These are phyloP conservation scores for Talaromyces ruber DNA, from an alignment of 495 filamentous ascomycete species.

Conservation along the genomic window DNA sequence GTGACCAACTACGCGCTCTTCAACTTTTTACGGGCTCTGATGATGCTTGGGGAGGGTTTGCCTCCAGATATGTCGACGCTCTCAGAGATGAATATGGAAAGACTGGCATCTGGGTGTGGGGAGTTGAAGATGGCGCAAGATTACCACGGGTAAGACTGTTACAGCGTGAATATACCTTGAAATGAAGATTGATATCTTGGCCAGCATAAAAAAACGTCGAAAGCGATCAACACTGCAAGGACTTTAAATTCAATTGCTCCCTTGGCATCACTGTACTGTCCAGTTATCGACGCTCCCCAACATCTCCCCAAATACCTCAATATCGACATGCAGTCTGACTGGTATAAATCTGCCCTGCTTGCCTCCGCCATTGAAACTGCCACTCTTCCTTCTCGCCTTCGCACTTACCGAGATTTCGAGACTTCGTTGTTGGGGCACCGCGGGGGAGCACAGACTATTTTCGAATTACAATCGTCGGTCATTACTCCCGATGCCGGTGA, in stretches of 20 bases:
- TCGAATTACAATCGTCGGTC: slow-evolving; percentile 54
- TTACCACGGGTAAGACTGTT: slow-evolving; percentile 52
- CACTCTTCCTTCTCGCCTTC: slow-evolving; percentile 68
- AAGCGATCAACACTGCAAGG: slow-evolving; percentile 60
- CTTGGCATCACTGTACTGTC: slow-evolving; percentile 70
- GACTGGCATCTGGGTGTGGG: slow-evolving; percentile 77
- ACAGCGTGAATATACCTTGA: too few species aligned
- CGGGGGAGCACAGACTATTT: slow-evolving; percentile 74
- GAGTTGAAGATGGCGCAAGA: slow-evolving; percentile 55
- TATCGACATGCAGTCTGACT: slow-evolving; percentile 59
- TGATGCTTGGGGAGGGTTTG: slow-evolving; percentile 92
- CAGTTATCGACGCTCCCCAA: slow-evolving; percentile 54
- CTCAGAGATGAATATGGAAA: slow-evolving; percentile 89
- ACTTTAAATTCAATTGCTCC: slow-evolving; percentile 57
- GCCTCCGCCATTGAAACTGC: slow-evolving; percentile 71
- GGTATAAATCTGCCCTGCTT: slow-evolving; percentile 76
- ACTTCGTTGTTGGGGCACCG: slow-evolving; percentile 61
- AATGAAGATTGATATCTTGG: slow-evolving; percentile 4
- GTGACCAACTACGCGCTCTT: slow-evolving; percentile 82
- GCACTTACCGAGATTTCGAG: slow-evolving; percentile 52
- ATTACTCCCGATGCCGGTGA: slow-evolving; percentile 13
- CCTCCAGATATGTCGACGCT: slow-evolving; percentile 66
- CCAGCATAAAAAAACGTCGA: slow-evolving; percentile 43
- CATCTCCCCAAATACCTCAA: slow-evolving; percentile 50
- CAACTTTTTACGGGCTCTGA: slow-evolving; percentile 73